Evolutionary conservation across 306 rosid genomes (phyloP).

Genomic region (Luffa aegyptiaca): DNA sequence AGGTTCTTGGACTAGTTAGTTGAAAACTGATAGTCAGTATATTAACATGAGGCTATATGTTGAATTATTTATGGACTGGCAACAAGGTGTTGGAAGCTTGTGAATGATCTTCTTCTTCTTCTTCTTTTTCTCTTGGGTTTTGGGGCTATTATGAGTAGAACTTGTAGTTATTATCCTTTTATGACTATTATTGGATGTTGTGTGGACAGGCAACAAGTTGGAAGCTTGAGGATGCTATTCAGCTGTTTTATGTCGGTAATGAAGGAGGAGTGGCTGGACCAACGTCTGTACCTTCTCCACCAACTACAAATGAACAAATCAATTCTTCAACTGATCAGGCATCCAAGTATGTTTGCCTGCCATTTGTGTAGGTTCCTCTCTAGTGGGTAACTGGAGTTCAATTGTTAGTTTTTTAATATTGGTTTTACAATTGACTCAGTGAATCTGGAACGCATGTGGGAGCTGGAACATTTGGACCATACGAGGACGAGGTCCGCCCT

Average conservation of each 20-base stretch:
- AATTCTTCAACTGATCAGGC: conserved; percentile 30
- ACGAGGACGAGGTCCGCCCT: conserved; percentile 78
- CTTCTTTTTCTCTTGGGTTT: background rate
- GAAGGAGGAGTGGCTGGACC: conserved; percentile 35
- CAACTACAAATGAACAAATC: conserved; percentile 23
- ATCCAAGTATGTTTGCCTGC: conserved; percentile 22
- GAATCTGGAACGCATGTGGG: conserved; percentile 26
- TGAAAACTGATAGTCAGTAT: background rate
- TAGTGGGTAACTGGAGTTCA: background rate
- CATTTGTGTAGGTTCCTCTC: background rate
- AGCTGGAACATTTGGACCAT: conserved; percentile 34
- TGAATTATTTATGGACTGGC: background rate
- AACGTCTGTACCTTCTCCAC: conserved; percentile 21
- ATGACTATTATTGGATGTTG: conserved; percentile 1
- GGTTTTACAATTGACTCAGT: conserved; percentile 24
- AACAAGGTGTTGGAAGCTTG: background rate
- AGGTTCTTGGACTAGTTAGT: background rate
- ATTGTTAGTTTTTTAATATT: background rate
- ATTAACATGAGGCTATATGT: background rate
- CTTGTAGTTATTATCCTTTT: background rate
- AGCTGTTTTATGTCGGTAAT: conserved; percentile 65
- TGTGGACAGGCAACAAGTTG: conserved; percentile 77
- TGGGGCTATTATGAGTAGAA: background rate
- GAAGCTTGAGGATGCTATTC: conserved; percentile 95
- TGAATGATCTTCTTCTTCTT: background rate